Conservation (phyloP, 192 early-diverging fungal species). For the Gigaspora rosea region DNA sequence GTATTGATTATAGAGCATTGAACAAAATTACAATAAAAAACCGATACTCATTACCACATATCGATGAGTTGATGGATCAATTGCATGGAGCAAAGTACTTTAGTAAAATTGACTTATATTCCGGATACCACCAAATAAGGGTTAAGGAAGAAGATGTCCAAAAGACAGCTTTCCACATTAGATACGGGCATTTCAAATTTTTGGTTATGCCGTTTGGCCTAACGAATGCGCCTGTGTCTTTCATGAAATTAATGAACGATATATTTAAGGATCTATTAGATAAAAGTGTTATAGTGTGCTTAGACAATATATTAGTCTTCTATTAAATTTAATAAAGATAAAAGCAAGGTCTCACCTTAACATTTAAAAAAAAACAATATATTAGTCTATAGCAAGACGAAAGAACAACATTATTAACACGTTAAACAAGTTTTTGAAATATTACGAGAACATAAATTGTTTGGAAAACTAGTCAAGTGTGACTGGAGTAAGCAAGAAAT, state of each 20-base stretch:
- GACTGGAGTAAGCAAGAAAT: constrained; percentile 17
- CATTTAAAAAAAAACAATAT: too few species aligned
- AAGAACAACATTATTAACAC: constrained; percentile 22
- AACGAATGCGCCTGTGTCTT: constrained; percentile 59
- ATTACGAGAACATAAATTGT: constrained; percentile 29
- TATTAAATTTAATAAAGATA: too few species aligned
- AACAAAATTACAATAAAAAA: constrained; percentile 51
- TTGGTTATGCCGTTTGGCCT: constrained; percentile 65
- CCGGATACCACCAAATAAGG: constrained; percentile 42
- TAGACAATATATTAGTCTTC: constrained; percentile 49
- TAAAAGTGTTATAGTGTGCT: constrained; percentile 38
- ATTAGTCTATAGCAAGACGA: constrained; percentile 33
- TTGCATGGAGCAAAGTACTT: constrained; percentile 11
- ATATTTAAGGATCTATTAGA: constrained; percentile 44
- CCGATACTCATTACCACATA: constrained; percentile 44
- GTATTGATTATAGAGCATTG: constrained; percentile 50
- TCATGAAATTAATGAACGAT: constrained; percentile 55
- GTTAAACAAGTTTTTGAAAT: constrained; percentile 24
- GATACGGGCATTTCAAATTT: constrained; percentile 53
- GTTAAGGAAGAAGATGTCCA: constrained; percentile 31
- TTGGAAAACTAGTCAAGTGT: constrained; percentile 33
- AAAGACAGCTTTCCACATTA: constrained; percentile 50
- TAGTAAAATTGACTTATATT: constrained; percentile 32
- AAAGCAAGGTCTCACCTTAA: too few species aligned
- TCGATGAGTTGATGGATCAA: constrained; percentile 27